These are phyloP conservation scores for Trichoderma koningii DNA, from an alignment of 2,329 filamentous ascomycete genomes.

Conservation along the genomic window DNA sequence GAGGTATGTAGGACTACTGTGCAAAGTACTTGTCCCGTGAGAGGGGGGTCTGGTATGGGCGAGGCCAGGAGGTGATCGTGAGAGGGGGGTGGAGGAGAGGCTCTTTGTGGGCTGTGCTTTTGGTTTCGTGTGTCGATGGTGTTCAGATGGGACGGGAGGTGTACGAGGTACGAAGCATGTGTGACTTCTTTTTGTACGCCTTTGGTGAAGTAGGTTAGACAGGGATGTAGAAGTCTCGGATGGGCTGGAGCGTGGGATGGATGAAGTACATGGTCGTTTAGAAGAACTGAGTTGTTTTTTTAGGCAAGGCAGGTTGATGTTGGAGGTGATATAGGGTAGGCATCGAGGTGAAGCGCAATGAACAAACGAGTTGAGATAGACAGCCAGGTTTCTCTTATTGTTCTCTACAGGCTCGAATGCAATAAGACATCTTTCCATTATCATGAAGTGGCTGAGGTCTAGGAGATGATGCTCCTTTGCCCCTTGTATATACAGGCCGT, in stretches of 20 bases:
- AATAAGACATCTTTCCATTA: no score
- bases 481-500: no score
- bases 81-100: background rate
- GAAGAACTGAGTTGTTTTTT: no score
- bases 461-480: no score
- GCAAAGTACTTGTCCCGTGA: background rate
- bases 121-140: background rate
- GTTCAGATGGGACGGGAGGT: background rate
- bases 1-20: background rate
- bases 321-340: background rate
- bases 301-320: background rate
- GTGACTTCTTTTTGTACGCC: background rate
- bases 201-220: background rate
- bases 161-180: background rate
- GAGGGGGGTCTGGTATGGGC: no score
- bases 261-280: background rate
- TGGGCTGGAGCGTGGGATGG: background rate
- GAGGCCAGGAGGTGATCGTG: background rate
- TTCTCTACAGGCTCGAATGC: no score
- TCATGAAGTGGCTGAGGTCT: no score
- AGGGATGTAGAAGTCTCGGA: background rate
- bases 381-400: no score
- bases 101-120: slow-evolving; percentile 2
- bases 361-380: no score
- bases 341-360: background rate